Base-by-base conservation (phyloP, 345 rosid species). In the Melaleuca quinquenervia region DNA sequence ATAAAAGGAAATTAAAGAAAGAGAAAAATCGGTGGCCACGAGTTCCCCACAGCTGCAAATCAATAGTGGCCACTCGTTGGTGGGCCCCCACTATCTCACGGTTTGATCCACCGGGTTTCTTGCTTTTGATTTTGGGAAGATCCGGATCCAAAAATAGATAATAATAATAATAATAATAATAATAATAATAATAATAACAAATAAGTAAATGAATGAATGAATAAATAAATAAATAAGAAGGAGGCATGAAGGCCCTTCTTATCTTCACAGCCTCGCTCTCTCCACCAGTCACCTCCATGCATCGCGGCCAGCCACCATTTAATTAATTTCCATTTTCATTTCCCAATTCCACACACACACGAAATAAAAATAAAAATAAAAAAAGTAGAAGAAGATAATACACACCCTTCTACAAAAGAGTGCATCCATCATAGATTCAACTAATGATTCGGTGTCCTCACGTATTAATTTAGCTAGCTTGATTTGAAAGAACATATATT, bases 201-300 rank as follows among this genome's bases (percentile, higher is more conserved):
- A 41, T 41, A 41, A 41, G 41, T 41, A 41, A 41, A 41, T 7
- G 7, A 53, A 2, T 18, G 7, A 52, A 6, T 52, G 2, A 7
- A 29, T 15, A 0, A 62, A 29, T 29, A 29, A 20, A n/a, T n/a
- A n/a, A n/a, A n/a, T n/a, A 8, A n/a, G 0, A 14, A 1, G 15
- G 16, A 29, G 78, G 18, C 45, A 70, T 0, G 78, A 36, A 70
- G 3, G 4, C 6, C 16, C 78, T 32, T 70, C 80, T 36, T 70
- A 36, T 36, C 80, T 70, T 70, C 80, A 5, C 48, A 5, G 3
- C 80, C 48, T 70, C 80, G 2, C 41, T 8, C 80, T 70, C 48
- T 36, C 80, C 48, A 20, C 80, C 80, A 36, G 32, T 36, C 48
- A 70, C 80, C 80, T 70, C 80, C 80, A 36, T 18, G 9, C 18